phyloP scores from a whole-genome alignment of 1,284 basidiomycete genomes.

The Ustilago curta region DNA sequence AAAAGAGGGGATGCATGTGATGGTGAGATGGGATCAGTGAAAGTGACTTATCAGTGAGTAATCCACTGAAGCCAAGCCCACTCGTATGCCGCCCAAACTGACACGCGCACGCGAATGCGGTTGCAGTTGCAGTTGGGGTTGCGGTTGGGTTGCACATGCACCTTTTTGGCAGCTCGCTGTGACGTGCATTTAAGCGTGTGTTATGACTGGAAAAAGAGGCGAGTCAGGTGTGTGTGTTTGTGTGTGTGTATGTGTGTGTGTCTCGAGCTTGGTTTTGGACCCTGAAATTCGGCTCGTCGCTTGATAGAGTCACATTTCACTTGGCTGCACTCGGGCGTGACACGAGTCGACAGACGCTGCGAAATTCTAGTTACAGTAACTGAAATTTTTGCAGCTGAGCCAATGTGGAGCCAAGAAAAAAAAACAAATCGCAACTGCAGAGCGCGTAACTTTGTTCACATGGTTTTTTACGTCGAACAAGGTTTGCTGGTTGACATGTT shows the following conservation, averaged over 20 bases:
- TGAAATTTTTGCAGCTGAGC: no score
- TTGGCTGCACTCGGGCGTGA: background rate
- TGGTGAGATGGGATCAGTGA: background rate
- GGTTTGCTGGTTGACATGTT: constrained; percentile 1
- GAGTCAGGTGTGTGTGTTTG: background rate
- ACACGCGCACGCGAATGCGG: constrained; percentile 3
- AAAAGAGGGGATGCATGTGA: background rate
- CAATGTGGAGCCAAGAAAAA: no score
- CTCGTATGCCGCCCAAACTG: constrained; percentile 8
- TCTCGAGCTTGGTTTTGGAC: constrained; percentile 2
- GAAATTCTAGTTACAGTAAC: no score
- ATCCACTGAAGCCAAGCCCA: no score
- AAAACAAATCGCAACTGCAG: no score
- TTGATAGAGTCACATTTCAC: background rate
- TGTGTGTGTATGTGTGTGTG: no score
- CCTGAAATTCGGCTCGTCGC: constrained; percentile 1
- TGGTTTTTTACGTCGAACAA: no score
- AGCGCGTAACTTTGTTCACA: no score
- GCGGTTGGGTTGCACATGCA: no score
- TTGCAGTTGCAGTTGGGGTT: no score
- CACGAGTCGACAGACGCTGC: background rate
- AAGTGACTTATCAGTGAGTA: background rate
- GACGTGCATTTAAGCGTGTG: background rate
- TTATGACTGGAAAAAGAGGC: constrained; percentile 3
- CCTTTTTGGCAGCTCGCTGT: no score